phyloP scores from a whole-genome alignment of 2,329 filamentous ascomycete species.

The Sordariomycetes sp. region DNA sequence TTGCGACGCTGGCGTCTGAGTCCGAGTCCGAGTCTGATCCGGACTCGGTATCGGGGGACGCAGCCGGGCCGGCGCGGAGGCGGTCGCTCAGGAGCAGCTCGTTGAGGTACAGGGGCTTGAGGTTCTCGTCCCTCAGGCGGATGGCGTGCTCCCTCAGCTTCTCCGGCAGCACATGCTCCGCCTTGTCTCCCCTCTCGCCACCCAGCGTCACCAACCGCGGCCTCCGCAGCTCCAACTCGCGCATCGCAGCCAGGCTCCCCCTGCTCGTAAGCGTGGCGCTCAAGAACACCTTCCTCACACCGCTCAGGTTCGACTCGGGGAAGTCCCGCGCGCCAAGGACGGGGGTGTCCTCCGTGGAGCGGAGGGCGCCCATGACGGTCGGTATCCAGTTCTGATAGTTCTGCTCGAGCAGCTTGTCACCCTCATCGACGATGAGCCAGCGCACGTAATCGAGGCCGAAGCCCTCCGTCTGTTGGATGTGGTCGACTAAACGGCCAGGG shows the following conservation, averaged over 20 bases:
- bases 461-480: slow-evolving; percentile 72
- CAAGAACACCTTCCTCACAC: slow-evolving; percentile 70
- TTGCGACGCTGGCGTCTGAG: slow-evolving; percentile 11
- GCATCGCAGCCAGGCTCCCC: slow-evolving; percentile 57
- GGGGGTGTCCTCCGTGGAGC: slow-evolving; percentile 2
- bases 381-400: slow-evolving; percentile 88
- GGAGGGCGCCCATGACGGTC: slow-evolving; percentile 46
- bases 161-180: slow-evolving; percentile 46
- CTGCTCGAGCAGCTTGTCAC: slow-evolving; percentile 82
- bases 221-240: slow-evolving; percentile 57
- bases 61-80: slow-evolving; percentile 18
- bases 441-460: slow-evolving; percentile 70
- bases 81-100: slow-evolving; percentile 55
- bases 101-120: slow-evolving; percentile 79
- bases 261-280: slow-evolving; percentile 91
- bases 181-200: slow-evolving; percentile 19
- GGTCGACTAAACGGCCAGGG: slow-evolving; percentile 83
- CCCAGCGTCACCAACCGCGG: slow-evolving; percentile 72
- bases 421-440: slow-evolving; percentile 90
- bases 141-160: slow-evolving; percentile 56
- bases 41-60: not conserved
- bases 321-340: slow-evolving; percentile 9
- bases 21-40: slow-evolving; percentile 13
- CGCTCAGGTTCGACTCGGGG: slow-evolving; percentile 39
- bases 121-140: slow-evolving; percentile 55